Conservation (phyloP, 805 yeast species). For the Tetrapisispora iriomotensis region DNA sequence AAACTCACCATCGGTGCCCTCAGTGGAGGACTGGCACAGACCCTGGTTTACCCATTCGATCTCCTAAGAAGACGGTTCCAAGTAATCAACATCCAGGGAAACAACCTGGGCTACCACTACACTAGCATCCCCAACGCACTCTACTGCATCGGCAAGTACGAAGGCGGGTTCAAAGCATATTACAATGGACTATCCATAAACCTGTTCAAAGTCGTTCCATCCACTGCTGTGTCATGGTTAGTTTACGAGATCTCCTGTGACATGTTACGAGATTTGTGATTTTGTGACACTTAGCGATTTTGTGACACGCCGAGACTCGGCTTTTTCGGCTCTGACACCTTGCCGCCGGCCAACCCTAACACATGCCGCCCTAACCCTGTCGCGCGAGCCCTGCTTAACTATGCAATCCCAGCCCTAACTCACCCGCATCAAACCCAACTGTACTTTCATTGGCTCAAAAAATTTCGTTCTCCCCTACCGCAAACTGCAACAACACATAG, state of each 20-base stretch:
- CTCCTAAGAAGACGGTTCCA: slow-evolving; percentile 82
- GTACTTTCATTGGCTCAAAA: not conserved
- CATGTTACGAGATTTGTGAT: slow-evolving; percentile 4
- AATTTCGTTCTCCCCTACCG: not conserved
- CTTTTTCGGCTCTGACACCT: not conserved
- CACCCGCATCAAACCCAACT: not conserved
- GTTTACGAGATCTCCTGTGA: slow-evolving; percentile 61
- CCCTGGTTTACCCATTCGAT: slow-evolving; percentile 85
- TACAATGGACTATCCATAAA: slow-evolving; percentile 73
- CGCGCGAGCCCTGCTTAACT: not conserved
- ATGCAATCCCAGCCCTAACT: not conserved
- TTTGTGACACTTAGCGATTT: not conserved
- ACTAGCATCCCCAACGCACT: slow-evolving; percentile 69
- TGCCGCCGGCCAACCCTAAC: no score
- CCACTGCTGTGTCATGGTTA: slow-evolving; percentile 94
- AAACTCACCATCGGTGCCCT: slow-evolving; percentile 70
- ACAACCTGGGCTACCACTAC: slow-evolving; percentile 73
- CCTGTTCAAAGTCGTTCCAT: slow-evolving; percentile 81
- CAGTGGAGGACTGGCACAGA: slow-evolving; percentile 84
- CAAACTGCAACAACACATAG: no score
- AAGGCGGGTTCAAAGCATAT: slow-evolving; percentile 57
- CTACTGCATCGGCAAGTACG: slow-evolving; percentile 53
- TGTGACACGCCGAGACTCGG: no score
- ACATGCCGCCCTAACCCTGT: no score
- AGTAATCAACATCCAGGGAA: slow-evolving; percentile 67